Conservation (phyloP, 2,329 filamentous ascomycete species). For the Cryphonectria japonica region DNA sequence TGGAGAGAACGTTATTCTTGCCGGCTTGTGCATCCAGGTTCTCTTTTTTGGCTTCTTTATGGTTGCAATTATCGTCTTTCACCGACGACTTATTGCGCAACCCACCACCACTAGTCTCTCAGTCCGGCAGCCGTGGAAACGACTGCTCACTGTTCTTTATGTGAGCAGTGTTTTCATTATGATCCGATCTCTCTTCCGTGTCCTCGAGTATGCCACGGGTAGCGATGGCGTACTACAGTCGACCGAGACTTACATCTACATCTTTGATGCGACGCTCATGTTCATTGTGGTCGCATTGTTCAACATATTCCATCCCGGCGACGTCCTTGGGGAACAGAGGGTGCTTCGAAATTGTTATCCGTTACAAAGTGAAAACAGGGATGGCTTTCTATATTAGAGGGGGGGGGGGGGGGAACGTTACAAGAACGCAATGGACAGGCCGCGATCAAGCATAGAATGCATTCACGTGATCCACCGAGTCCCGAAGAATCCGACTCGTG, state of each 20-base stretch:
- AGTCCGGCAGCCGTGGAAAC: conserved; percentile 36
- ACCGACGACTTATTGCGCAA: conserved; percentile 41
- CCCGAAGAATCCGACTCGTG: too few species aligned
- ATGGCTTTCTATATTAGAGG: conserved; percentile 3
- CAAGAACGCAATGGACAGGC: too few species aligned
- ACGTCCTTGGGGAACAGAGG: neutral
- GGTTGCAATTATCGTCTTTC: conserved; percentile 46
- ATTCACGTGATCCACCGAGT: too few species aligned
- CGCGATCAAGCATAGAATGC: too few species aligned
- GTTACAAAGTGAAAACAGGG: too few species aligned
- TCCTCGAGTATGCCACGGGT: conserved; percentile 48
- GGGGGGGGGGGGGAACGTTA: too few species aligned
- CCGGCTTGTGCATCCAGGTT: conserved; percentile 53
- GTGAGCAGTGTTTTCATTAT: conserved; percentile 36
- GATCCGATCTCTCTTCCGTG: conserved; percentile 41
- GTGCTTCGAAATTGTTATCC: too few species aligned
- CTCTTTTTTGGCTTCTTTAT: conserved; percentile 55
- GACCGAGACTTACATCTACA: conserved; percentile 50
- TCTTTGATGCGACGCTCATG: conserved; percentile 33
- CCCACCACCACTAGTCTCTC: conserved; percentile 17
- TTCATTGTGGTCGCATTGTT: conserved; percentile 19
- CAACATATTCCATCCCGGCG: neutral
- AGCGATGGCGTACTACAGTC: conserved; percentile 46
- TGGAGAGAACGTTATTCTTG: conserved; percentile 32
- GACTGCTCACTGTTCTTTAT: conserved; percentile 15